Percentiles rank a stretch among this genome's conserved stretches.
Evolutionary conservation across 1,284 basidiomycete genomes (phyloP).

Genomic region (Phenoliferia sp.): DNA sequence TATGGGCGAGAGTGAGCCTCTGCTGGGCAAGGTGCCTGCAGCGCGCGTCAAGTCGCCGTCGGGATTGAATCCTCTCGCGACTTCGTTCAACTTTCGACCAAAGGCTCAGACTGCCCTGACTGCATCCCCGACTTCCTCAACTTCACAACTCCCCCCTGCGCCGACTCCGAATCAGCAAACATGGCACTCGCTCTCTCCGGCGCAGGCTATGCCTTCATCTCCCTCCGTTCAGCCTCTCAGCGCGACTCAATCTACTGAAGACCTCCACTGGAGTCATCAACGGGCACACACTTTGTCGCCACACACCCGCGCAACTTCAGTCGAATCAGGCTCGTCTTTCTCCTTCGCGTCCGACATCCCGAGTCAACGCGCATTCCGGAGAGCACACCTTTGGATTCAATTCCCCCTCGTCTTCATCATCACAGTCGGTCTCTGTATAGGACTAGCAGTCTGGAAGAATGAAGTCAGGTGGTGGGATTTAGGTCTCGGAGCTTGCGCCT

Average conservation of each 20-base stretch:
- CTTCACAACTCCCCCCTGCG: neutral
- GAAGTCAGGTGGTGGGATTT: slow-evolving; percentile 20
- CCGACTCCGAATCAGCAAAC: neutral
- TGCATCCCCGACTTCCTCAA: neutral
- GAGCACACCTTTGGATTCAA: slow-evolving; percentile 20
- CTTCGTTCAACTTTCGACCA: neutral
- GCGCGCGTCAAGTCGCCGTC: neutral
- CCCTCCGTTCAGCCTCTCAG: neutral
- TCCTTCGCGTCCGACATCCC: slow-evolving; percentile 16
- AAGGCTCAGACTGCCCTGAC: neutral
- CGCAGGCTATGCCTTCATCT: neutral
- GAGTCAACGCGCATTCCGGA: slow-evolving; percentile 13
- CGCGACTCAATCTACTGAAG: neutral
- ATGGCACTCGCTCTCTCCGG: neutral
- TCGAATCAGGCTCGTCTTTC: neutral
- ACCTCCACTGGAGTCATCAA: neutral
- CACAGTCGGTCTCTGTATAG: slow-evolving; percentile 10
- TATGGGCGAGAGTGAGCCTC: too few relatives aligned
- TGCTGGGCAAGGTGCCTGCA: neutral
- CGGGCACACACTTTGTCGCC: neutral
- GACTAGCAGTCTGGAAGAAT: slow-evolving; percentile 11
- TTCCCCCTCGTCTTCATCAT: slow-evolving; percentile 20
- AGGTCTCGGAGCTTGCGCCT: slow-evolving; percentile 17
- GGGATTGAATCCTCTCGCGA: neutral
- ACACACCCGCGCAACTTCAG: neutral